Conservation (phyloP, 2,329 filamentous ascomycete genomes). For the Pseudonectria foliicola region DNA sequence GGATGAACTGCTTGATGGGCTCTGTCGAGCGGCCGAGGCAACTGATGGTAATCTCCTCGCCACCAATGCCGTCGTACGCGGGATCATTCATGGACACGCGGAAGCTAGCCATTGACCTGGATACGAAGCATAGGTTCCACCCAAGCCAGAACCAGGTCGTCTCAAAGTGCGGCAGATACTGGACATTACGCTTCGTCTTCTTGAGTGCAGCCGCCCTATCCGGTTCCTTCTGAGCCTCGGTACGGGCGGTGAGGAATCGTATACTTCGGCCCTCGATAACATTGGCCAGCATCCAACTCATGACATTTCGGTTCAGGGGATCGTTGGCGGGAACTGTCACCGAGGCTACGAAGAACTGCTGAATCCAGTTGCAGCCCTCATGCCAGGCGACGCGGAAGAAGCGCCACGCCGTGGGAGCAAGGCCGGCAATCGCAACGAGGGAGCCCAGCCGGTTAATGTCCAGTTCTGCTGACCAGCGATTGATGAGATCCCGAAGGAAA, state of each 20-base stretch:
- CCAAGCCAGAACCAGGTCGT: constrained; percentile 43
- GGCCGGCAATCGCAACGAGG: constrained; percentile 36
- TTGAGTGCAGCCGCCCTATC: constrained; percentile 34
- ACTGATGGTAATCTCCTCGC: constrained; percentile 40
- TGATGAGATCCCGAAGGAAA: constrained; percentile 30
- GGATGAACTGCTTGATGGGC: constrained; percentile 39
- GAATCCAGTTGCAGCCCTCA: constrained; percentile 33
- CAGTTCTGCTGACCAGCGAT: constrained; percentile 36
- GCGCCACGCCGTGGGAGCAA: constrained; percentile 33
- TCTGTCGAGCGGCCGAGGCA: constrained; percentile 44
- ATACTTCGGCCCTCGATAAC: constrained; percentile 31
- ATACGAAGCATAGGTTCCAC: constrained; percentile 37
- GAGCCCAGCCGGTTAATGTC: constrained; percentile 40
- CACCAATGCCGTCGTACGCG: constrained; percentile 38
- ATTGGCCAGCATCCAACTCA: constrained; percentile 38
- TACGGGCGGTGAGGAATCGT: constrained; percentile 39
- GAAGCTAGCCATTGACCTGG: constrained; percentile 33
- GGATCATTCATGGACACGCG: constrained; percentile 31
- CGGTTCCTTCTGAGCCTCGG: constrained; percentile 27
- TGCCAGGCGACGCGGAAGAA: constrained; percentile 29
- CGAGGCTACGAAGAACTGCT: constrained; percentile 36
- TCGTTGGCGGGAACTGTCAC: constrained; percentile 37
- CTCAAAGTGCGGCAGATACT: constrained; percentile 39
- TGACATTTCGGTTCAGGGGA: constrained; percentile 37
- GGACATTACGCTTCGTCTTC: constrained; percentile 33